Base-by-base conservation (phyloP, 768 basidiomycete genomes). In the Royoungia palumana region DNA sequence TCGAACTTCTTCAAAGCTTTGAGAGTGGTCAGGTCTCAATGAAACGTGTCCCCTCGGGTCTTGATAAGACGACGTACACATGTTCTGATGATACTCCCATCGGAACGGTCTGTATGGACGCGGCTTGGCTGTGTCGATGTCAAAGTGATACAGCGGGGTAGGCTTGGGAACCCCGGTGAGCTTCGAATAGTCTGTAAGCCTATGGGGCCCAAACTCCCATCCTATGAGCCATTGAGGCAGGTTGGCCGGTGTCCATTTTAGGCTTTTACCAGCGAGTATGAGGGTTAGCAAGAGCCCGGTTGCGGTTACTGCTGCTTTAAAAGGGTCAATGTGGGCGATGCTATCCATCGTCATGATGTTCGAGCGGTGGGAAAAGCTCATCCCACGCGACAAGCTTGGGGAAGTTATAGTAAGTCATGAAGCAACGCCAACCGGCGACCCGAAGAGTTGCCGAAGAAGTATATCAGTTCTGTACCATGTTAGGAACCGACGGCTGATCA, bases 41-140 rank as follows among this genome's bases (percentile, higher is more conserved):
- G 35, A 12, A 0, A 21, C 12, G 10, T 34, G 24, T 13, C n/a
- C 12, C 19, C 21, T 20, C 11, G 19, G 39, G 11, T 6, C n/a
- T 32, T 14, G 14, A 32, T 16, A 13, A 9, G n/a, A 35, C 8
- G 9, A 47, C 71, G 30, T 58, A 78, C 78, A 70, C 79, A 79
- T 80, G n/a, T 65, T 79, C 54, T 81, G 79, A 52, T 79, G 72
- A 47, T 79, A 81, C 40, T 65, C 65, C 78, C 79, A 81, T 52
- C 78, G 70, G 54, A 81, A 77, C 0, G 79, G 79, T 21, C 79
- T 70, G 59, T 81, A 80, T 13, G 79, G 79, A 41, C 78, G 69
- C 4, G 79, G 65, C 47, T 65, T 72, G 9, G 77, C 70, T 4
- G 52, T 65, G 41, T 68, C 63, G 25, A 81, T 60, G 43, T 79